A percentile compares a stretch with the other conserved stretches of the same genome.
phyloP scores from a whole-genome alignment of 2,329 filamentous ascomycete genomes.

The Monilinia laxa region DNA sequence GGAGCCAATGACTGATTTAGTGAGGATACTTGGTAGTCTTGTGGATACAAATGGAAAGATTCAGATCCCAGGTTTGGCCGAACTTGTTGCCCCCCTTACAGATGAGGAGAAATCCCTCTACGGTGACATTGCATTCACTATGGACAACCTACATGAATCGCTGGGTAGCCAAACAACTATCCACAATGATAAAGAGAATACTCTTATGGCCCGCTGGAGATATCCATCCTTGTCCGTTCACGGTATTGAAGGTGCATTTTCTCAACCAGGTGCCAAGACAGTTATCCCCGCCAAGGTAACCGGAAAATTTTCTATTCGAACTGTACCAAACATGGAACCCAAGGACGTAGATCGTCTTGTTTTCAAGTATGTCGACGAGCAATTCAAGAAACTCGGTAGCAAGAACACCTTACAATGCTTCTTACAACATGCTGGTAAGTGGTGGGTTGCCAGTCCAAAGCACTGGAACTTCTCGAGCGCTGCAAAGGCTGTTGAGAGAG shows the following conservation, averaged over 20 bases:
- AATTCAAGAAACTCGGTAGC: conserved; percentile 81
- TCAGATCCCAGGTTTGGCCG: conserved; percentile 86
- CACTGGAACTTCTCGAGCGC: conserved; percentile 99
- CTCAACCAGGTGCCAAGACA: conserved; percentile 90
- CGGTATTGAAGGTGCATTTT: conserved; percentile 93
- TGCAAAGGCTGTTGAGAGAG: conserved; percentile 91
- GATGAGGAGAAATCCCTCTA: conserved; percentile 88
- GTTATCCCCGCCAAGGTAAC: conserved; percentile 97
- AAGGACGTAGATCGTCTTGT: conserved; percentile 84
- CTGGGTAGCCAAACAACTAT: conserved; percentile 87
- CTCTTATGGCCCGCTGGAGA: conserved; percentile 94
- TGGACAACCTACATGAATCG: conserved; percentile 92
- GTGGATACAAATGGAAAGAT: conserved; percentile 93
- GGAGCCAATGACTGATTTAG: conserved; percentile 97
- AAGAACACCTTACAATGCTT: conserved; percentile 88
- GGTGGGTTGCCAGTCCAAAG: conserved; percentile 97
- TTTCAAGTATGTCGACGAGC: conserved; percentile 76
- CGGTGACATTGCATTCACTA: conserved; percentile 86
- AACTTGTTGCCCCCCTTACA: conserved; percentile 87
- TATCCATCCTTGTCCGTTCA: conserved; percentile 92
- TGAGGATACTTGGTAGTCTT: conserved; percentile 75
- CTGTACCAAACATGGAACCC: conserved; percentile 96
- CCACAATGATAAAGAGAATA: conserved; percentile 82
- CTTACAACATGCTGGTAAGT: conserved; percentile 89
- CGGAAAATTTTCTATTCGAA: conserved; percentile 98